phyloP scores from a whole-genome alignment of 2,329 filamentous ascomycete species.

The Alternaria sp. region DNA sequence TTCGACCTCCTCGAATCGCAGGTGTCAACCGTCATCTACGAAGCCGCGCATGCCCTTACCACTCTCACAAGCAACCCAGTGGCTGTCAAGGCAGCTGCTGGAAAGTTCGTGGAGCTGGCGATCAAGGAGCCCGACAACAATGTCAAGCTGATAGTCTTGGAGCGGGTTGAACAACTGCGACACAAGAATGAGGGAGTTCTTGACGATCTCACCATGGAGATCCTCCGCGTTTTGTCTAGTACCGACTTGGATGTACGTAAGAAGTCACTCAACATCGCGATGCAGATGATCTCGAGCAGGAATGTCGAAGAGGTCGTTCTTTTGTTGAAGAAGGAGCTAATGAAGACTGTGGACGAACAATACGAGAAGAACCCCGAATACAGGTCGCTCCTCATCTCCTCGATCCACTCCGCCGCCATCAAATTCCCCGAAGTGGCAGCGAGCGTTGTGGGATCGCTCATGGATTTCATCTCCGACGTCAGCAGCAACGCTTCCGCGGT shows the following conservation, averaged over 20 bases:
- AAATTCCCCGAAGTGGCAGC: slow-evolving; percentile 98
- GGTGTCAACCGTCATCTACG: slow-evolving; percentile 94
- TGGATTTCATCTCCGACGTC: slow-evolving; percentile 99
- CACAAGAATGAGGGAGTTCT: slow-evolving; percentile 89
- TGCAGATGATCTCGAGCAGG: slow-evolving; percentile 99
- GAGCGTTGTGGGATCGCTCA: slow-evolving; percentile 93
- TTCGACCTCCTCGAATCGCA: slow-evolving; percentile 95
- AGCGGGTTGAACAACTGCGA: slow-evolving; percentile 87
- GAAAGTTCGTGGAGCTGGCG: slow-evolving; percentile 94
- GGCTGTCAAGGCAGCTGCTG: slow-evolving; percentile 93
- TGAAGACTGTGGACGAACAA: slow-evolving; percentile 97
- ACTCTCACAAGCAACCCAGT: slow-evolving; percentile 95
- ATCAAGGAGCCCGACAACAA: slow-evolving; percentile 99
- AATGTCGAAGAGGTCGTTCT: slow-evolving; percentile 98
- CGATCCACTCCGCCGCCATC: slow-evolving; percentile 98
- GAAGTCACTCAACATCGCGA: slow-evolving; percentile 86
- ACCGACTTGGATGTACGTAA: slow-evolving; percentile 94
- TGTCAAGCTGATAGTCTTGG: slow-evolving; percentile 96
- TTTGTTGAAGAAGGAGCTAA: slow-evolving; percentile 94
- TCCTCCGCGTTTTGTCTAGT: slow-evolving; percentile 91
- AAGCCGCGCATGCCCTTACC: slow-evolving; percentile 93
- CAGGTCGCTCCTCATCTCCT: slow-evolving; percentile 91
- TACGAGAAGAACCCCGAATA: slow-evolving; percentile 77
- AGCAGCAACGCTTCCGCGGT: slow-evolving; percentile 97
- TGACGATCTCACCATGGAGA: slow-evolving; percentile 96